phyloP scores from a whole-genome alignment of 306 rosid species.

The Ammopiptanthus mongolicus region DNA sequence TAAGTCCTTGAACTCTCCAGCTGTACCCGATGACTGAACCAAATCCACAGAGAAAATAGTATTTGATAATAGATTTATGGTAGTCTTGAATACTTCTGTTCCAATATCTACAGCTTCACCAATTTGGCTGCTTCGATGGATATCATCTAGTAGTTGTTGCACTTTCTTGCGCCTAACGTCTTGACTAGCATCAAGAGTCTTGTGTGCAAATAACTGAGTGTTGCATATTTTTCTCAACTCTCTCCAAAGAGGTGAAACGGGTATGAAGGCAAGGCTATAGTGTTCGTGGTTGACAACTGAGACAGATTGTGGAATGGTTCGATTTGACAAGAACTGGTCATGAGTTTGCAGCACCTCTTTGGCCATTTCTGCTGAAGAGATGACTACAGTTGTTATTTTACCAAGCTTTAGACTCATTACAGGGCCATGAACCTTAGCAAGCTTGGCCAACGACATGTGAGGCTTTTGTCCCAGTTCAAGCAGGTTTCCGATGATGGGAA shows the following conservation, averaged over 20 bases:
- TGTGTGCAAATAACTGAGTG: conserved; percentile 7
- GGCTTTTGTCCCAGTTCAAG: conserved; percentile 23
- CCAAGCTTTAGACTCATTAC: conserved; percentile 16
- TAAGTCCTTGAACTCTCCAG: conserved; percentile 20
- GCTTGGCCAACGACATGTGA: neutral
- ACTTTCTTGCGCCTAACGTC: conserved; percentile 3
- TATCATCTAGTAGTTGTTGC: conserved; percentile 6
- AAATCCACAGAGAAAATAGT: conserved; percentile 25
- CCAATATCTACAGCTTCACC: conserved; percentile 20
- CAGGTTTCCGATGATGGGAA: conserved; percentile 17
- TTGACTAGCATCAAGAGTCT: conserved; percentile 17
- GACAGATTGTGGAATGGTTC: conserved; percentile 19
- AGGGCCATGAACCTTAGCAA: conserved; percentile 22
- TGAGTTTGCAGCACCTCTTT: conserved; percentile 22
- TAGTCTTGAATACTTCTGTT: conserved; percentile 16
- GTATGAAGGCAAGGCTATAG: conserved; percentile 13
- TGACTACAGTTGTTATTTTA: neutral
- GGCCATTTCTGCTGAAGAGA: conserved; percentile 22
- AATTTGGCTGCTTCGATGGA: neutral
- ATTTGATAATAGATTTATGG: conserved; percentile 16
- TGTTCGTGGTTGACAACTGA: conserved; percentile 13
- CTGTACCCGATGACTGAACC: conserved; percentile 15
- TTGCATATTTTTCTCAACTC: conserved; percentile 21
- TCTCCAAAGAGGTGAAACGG: conserved; percentile 23
- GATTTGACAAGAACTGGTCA: conserved; percentile 13